Evolutionary conservation across 2,329 filamentous ascomycete species (phyloP).

Genomic region (Phialocephala subalpina): DNA sequence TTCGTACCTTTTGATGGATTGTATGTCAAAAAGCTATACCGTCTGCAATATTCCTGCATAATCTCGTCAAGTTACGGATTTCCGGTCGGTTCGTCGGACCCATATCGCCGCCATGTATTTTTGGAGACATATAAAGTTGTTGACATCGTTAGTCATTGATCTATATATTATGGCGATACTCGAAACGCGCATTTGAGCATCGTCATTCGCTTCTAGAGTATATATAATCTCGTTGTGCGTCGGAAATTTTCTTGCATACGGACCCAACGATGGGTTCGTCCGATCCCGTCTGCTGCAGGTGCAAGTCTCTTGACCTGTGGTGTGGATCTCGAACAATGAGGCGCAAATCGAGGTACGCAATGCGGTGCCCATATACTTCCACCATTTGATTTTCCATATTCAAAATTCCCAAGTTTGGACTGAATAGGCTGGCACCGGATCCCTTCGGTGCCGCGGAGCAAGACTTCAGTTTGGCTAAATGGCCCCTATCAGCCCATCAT

Average conservation of each 20-base stretch:
- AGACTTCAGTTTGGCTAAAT: slow-evolving; percentile 5
- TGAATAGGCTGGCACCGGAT: not conserved
- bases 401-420: not conserved
- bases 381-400: not conserved
- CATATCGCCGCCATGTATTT: slow-evolving; percentile 14
- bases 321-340: not conserved
- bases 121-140: slow-evolving; percentile 21
- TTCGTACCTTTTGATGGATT: not conserved
- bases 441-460: not conserved
- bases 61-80: slow-evolving; percentile 12
- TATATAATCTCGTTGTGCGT: not conserved
- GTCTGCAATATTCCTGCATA: slow-evolving; percentile 13
- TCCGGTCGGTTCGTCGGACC: slow-evolving; percentile 11
- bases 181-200: slow-evolving; percentile 2
- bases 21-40: slow-evolving; percentile 4
- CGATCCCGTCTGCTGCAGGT: slow-evolving; percentile 1
- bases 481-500: slow-evolving; percentile 1
- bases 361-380: not conserved
- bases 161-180: slow-evolving; percentile 6
- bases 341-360: not conserved
- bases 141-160: slow-evolving; percentile 1
- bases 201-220: slow-evolving; percentile 6
- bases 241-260: slow-evolving; percentile 5
- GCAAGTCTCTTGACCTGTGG: not conserved
- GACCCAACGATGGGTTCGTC: slow-evolving; percentile 15